Base-by-base conservation (phyloP, 331 rosid genomes). In the Stylosanthes scabra region DNA sequence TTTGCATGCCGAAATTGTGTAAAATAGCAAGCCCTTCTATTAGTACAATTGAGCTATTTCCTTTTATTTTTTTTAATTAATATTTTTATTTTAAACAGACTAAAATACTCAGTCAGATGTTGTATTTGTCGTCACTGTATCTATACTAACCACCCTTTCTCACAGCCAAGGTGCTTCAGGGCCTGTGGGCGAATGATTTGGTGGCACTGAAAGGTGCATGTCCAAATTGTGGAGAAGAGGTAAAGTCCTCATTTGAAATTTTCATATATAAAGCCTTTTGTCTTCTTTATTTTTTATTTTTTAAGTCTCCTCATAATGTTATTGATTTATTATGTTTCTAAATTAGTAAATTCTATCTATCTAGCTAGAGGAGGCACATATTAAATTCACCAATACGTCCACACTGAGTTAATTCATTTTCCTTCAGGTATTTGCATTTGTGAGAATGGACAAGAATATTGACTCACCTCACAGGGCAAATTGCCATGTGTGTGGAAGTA, bases 381-480 rank as follows among this genome's bases (percentile, higher is more conserved):
- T 63, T 65, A 68, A 63, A 59, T 70, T 42, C 71, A 6, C 63
- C 31, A 8, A 42, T 68, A 52, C 27, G 12, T 49, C 4, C 7
- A 20, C 41, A 63, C 40, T 63, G 41, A 58, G 65, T 64, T 82
- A 60, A 59, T 63, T 68, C 52, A 49, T 77, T 69, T 74, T 68
- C 54, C 51, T 82, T 63, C 80, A 95, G 98, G 98, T 95, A 66
- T 92, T 95, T 86, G 98, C 99, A 72, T 95, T 95, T 84, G 98
- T 90, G 81, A 84, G 71, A 72, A 76, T 88, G n/a, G 87, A 90
- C 69, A 72, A 74, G 50, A 59, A 85, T 59, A 74, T 59, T 73
- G 79, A 82, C 82, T 70, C 90, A 16, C 93, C 96, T 8, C 99
- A 92, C 74, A 84, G 97, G 86, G 93, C 99, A 77, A 70, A 95